Conservation (phyloP, 106 monocot species). For the Dioscorea dumetorum region DNA sequence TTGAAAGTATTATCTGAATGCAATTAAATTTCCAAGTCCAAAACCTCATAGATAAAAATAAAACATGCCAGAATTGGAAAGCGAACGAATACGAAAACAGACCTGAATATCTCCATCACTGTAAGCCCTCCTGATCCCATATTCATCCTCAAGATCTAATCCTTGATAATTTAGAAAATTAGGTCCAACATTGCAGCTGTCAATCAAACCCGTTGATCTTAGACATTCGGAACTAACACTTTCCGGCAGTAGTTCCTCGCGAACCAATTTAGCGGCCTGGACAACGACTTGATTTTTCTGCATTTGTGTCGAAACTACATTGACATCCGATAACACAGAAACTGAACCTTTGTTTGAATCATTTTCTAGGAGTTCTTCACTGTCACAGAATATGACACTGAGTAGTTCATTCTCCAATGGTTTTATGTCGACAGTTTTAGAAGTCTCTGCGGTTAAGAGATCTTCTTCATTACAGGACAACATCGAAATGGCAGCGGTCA, state of each 20-base stretch:
- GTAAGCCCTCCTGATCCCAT: constrained; percentile 22
- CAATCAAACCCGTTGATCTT: constrained; percentile 38
- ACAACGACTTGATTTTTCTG: constrained; percentile 11
- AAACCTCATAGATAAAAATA: no score
- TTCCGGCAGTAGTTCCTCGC: constrained; percentile 38
- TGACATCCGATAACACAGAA: constrained; percentile 34
- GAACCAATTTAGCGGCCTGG: constrained; percentile 12
- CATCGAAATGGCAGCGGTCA: constrained; percentile 36
- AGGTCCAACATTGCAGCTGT: constrained; percentile 18
- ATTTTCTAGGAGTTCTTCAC: constrained; percentile 44
- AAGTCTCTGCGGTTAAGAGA: constrained; percentile 13
- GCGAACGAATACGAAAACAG: not conserved
- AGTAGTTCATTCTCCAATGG: constrained; percentile 35
- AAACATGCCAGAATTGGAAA: not conserved
- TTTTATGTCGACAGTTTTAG: constrained; percentile 19
- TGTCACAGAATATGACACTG: constrained; percentile 54
- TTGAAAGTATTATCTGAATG: not conserved
- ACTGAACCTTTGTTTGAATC: constrained; percentile 32
- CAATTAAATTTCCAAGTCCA: no score
- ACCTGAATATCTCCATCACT: constrained; percentile 50
- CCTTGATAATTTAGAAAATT: constrained; percentile 49
- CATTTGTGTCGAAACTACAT: constrained; percentile 24
- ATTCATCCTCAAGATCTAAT: constrained; percentile 23
- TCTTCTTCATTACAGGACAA: constrained; percentile 27
- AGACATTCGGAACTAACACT: constrained; percentile 57